Percentiles rank a stretch among this genome's conserved stretches.
phyloP scores from a whole-genome alignment of 75 land plant species.

The Pseudotsuga menziesii region DNA sequence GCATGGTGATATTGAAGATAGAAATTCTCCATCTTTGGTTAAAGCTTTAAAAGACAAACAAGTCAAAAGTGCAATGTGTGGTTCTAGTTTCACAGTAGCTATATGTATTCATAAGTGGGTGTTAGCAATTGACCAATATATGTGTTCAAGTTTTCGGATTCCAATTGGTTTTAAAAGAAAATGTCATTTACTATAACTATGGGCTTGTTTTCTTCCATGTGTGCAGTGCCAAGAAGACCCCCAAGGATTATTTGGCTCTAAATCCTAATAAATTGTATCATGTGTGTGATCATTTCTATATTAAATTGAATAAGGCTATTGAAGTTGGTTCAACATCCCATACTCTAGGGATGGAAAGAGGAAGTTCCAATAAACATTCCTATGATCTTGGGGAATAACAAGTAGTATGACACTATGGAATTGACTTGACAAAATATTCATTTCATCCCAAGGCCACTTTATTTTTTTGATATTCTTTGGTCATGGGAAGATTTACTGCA shows the following conservation, averaged over 20 bases:
- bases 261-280: constrained; percentile 89
- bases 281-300: constrained; percentile 83
- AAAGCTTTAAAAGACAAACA: constrained; percentile 88
- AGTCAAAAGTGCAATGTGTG: constrained; percentile 93
- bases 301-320: constrained; percentile 63
- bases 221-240: constrained; percentile 90
- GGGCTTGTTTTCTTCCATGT: constrained; percentile 92
- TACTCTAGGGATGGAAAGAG: constrained; percentile 38
- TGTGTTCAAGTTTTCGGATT: constrained; percentile 91
- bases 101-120: constrained; percentile 97
- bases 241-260: constrained; percentile 89
- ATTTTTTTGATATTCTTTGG: too few species aligned
- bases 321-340: constrained; percentile 49
- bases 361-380: constrained; percentile 24
- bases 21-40: constrained; percentile 63
- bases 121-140: constrained; percentile 89
- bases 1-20: constrained; percentile 78
- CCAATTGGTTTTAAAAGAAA: constrained; percentile 96
- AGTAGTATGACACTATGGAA: too few species aligned
- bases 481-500: too few species aligned
- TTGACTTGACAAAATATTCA: too few species aligned
- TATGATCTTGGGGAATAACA: constrained; percentile 53
- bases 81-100: constrained; percentile 83
- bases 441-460: too few species aligned
- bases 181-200: constrained; percentile 95